phyloP scores from a whole-genome alignment of 495 filamentous ascomycete genomes.

The Elaphomyces granulatus region DNA sequence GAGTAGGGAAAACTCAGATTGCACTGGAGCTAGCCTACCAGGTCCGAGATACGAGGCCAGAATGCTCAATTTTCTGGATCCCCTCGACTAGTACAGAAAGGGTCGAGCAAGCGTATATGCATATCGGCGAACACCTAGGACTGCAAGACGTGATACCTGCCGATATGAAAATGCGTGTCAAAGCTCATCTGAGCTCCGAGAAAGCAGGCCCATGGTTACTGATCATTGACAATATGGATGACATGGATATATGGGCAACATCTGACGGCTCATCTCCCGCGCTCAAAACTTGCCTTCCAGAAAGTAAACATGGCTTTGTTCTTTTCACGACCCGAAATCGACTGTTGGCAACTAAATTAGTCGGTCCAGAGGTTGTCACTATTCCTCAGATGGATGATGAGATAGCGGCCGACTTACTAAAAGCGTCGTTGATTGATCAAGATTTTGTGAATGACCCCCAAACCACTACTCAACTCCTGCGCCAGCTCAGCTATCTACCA shows the following conservation, averaged over 20 bases:
- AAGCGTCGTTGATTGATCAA: slow-evolving; percentile 17
- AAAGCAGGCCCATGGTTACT: slow-evolving; percentile 22
- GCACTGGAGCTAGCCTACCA: slow-evolving; percentile 33
- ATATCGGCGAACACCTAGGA: slow-evolving; percentile 20
- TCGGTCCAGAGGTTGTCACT: slow-evolving; percentile 8
- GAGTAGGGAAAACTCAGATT: slow-evolving; percentile 38
- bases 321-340: slow-evolving; percentile 26
- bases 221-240: slow-evolving; percentile 30
- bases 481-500: slow-evolving; percentile 25
- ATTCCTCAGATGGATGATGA: slow-evolving; percentile 17
- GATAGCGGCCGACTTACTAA: slow-evolving; percentile 8
- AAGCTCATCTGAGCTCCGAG: slow-evolving; percentile 15
- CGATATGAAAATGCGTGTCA: slow-evolving; percentile 16
- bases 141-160: slow-evolving; percentile 10
- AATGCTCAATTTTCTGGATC: slow-evolving; percentile 39
- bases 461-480: slow-evolving; percentile 13
- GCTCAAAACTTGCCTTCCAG: slow-evolving; percentile 14
- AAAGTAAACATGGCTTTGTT: slow-evolving; percentile 17
- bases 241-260: slow-evolving; percentile 18
- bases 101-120: slow-evolving; percentile 31
- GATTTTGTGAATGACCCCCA: slow-evolving; percentile 8
- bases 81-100: slow-evolving; percentile 21
- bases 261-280: neutral
- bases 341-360: slow-evolving; percentile 11
- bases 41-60: slow-evolving; percentile 19